Evolutionary conservation across 2,329 filamentous ascomycete genomes (phyloP).

Genomic region (Trichoderma atroviride): DNA sequence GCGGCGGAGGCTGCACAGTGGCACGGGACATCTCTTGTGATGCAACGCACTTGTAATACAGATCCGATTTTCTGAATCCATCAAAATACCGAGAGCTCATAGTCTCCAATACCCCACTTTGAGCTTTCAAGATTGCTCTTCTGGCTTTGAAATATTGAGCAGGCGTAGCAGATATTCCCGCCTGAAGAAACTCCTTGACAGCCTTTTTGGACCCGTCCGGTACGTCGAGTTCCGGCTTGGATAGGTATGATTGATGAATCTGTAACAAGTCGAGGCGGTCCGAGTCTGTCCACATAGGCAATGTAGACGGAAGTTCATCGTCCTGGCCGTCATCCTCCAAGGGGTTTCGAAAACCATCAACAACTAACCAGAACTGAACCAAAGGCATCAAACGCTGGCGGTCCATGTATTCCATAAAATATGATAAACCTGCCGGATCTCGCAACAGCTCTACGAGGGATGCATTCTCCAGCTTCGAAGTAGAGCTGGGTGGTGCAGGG

Average conservation of each 20-base stretch:
- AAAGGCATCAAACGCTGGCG: conserved; percentile 81
- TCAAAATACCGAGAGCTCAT: conserved; percentile 82
- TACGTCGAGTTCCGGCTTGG: conserved; percentile 78
- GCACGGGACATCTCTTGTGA: conserved; percentile 70
- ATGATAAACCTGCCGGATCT: conserved; percentile 87
- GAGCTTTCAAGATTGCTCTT: conserved; percentile 76
- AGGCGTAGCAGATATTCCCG: conserved; percentile 74
- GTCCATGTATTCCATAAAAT: conserved; percentile 99
- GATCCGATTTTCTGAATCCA: conserved; percentile 86
- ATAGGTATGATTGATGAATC: conserved; percentile 88
- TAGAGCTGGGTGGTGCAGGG: conserved; percentile 36
- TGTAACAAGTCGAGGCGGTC: conserved; percentile 87
- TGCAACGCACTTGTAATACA: conserved; percentile 95
- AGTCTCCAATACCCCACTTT: conserved; percentile 80
- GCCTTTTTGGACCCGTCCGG: conserved; percentile 67
- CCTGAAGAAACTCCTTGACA: conserved; percentile 77
- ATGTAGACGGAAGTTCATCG: conserved; percentile 61
- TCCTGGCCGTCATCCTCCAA: conserved; percentile 73
- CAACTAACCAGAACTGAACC: conserved; percentile 98
- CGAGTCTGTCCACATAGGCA: conserved; percentile 75
- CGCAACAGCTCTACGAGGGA: conserved; percentile 84
- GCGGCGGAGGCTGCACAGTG: conserved; percentile 32
- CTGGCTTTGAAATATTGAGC: conserved; percentile 83
- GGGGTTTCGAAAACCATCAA: conserved; percentile 93
- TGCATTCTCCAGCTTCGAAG: conserved; percentile 70